These are phyloP conservation scores for Filosporella fistucella DNA, from an alignment of 495 filamentous ascomycete species.

Conservation along the genomic window DNA sequence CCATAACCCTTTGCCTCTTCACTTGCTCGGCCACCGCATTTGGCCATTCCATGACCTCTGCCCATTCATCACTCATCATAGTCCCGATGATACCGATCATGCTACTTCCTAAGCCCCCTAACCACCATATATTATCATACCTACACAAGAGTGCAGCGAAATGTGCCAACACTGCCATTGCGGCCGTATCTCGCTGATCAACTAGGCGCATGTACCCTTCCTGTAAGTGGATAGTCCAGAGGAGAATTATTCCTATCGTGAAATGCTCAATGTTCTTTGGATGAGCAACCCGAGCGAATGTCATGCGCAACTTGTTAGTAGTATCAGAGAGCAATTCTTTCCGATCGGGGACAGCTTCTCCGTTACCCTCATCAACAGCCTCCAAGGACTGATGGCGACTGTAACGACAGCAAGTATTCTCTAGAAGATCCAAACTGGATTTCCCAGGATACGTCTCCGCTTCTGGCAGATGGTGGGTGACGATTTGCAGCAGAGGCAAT, in stretches of 20 bases:
- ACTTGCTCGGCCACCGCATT: neutral
- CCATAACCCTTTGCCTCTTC: neutral
- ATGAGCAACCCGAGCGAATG: neutral
- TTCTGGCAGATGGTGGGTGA: conserved; percentile 1
- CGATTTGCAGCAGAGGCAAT: conserved; percentile 1
- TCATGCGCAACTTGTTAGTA: neutral
- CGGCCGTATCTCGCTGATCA: neutral
- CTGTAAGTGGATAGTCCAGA: neutral
- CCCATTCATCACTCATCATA: conserved; percentile 1
- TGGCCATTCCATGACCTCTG: conserved; percentile 2
- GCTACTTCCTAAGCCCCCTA: neutral
- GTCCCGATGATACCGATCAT: neutral
- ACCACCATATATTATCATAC: conserved; percentile 6
- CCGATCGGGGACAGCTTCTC: neutral
- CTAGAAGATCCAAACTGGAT: neutral
- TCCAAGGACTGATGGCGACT: neutral
- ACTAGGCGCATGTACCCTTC: neutral
- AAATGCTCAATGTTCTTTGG: neutral
- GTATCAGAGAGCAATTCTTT: neutral
- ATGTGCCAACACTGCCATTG: conserved; percentile 3
- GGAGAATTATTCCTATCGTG: neutral
- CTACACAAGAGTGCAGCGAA: neutral
- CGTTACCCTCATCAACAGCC: too few species aligned
- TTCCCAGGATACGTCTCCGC: neutral
- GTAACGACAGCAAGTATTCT: neutral